These are phyloP conservation scores for Microbotryum violaceum DNA, from an alignment of 1,284 basidiomycete genomes.

Conservation along the genomic window DNA sequence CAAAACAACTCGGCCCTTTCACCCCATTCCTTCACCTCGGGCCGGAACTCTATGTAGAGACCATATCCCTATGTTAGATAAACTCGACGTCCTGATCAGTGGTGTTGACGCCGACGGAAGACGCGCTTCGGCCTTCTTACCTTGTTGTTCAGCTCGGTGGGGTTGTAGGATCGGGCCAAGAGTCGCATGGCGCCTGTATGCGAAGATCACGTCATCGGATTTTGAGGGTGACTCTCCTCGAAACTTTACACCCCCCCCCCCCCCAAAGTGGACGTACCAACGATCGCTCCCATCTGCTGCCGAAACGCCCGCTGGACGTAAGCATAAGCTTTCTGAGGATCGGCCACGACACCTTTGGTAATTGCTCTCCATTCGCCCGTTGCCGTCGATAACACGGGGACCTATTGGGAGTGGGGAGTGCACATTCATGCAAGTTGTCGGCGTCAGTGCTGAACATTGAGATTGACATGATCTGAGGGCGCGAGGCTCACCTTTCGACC, in stretches of 20 bases:
- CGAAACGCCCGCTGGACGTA: conserved; percentile 75
- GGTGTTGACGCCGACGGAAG: too few relatives aligned
- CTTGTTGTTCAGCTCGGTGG: conserved; percentile 58
- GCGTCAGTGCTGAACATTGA: too few relatives aligned
- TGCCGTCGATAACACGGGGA: conserved; percentile 70
- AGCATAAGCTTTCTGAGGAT: conserved; percentile 63
- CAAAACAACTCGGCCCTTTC: conserved; percentile 50
- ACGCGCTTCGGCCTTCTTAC: conserved; percentile 2
- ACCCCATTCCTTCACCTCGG: conserved; percentile 64
- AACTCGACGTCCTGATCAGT: background rate
- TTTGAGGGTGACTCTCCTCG: too few relatives aligned
- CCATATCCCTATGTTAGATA: conserved; percentile 46
- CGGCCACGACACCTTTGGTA: conserved; percentile 56
- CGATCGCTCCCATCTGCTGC: conserved; percentile 62
- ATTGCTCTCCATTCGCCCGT: conserved; percentile 73
- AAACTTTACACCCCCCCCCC: too few relatives aligned
- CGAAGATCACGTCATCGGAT: too few relatives aligned
- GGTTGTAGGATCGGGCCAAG: conserved; percentile 59
- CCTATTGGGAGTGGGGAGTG: conserved; percentile 39
- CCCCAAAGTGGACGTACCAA: conserved; percentile 46
- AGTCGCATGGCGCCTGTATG: conserved; percentile 55
- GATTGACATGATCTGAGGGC: too few relatives aligned
- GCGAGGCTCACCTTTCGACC: conserved; percentile 52
- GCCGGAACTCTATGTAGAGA: conserved; percentile 69
- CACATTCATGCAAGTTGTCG: conserved; percentile 11